Conservation (phyloP, 2,329 filamentous ascomycete genomes). For the Calonectria honghensis region DNA sequence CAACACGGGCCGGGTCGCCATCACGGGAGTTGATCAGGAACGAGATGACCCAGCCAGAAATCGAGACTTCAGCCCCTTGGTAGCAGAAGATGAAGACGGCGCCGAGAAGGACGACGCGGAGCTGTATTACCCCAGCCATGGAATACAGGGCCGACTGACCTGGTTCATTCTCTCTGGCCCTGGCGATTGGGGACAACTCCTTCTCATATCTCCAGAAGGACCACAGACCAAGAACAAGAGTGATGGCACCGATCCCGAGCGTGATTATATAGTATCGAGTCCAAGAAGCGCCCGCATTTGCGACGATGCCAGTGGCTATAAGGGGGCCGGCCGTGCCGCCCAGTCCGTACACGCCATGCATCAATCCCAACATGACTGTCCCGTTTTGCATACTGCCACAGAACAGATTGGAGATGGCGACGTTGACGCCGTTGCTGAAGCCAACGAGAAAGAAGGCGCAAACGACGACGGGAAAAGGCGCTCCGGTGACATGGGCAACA, state of each 20-base stretch:
- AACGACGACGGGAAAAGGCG: slow-evolving; percentile 82
- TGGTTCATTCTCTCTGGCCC: slow-evolving; percentile 53
- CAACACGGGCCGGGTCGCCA: slow-evolving; percentile 81
- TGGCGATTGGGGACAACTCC: slow-evolving; percentile 68
- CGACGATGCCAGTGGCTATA: slow-evolving; percentile 83
- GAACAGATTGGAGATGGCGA: slow-evolving; percentile 77
- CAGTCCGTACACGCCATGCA: slow-evolving; percentile 81
- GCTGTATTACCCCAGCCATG: slow-evolving; percentile 69
- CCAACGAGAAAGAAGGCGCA: slow-evolving; percentile 81
- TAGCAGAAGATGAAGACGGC: slow-evolving; percentile 91
- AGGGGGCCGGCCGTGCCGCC: slow-evolving; percentile 82
- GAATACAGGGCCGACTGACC: slow-evolving; percentile 59
- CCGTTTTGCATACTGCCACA: slow-evolving; percentile 72
- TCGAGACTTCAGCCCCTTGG: slow-evolving; percentile 88
- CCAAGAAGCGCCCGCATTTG: slow-evolving; percentile 76
- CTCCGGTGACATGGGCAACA: slow-evolving; percentile 78
- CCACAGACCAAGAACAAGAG: slow-evolving; percentile 77
- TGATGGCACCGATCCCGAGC: slow-evolving; percentile 74
- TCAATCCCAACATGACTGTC: slow-evolving; percentile 74
- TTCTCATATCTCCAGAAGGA: slow-evolving; percentile 82
- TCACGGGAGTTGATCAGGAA: slow-evolving; percentile 85
- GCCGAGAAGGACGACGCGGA: slow-evolving; percentile 81
- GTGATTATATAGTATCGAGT: slow-evolving; percentile 83
- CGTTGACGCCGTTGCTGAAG: slow-evolving; percentile 73
- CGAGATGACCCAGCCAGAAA: slow-evolving; percentile 91